Evolutionary conservation across 2,329 filamentous ascomycete genomes (phyloP).

Genomic region (Orbilia oligospora): DNA sequence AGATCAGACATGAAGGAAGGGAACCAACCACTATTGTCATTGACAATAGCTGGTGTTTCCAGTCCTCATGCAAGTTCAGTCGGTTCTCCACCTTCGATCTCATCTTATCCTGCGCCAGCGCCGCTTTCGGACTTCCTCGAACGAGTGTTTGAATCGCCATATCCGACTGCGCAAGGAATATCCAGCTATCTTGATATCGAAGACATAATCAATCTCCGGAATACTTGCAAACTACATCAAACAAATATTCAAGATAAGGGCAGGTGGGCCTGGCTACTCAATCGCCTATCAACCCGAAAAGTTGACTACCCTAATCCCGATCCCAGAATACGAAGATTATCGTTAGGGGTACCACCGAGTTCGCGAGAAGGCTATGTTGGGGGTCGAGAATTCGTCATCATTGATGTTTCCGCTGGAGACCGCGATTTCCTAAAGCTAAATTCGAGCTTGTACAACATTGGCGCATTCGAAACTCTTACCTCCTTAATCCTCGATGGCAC

Average conservation of each 20-base stretch:
- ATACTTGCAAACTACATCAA: conserved; percentile 36
- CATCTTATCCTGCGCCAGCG: conserved; percentile 15
- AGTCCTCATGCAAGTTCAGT: conserved; percentile 42
- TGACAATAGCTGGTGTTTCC: conserved; percentile 47
- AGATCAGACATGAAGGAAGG: conserved; percentile 42
- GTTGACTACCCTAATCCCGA: conserved; percentile 33
- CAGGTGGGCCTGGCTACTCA: conserved; percentile 56
- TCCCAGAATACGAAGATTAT: conserved; percentile 28
- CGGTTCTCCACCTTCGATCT: conserved; percentile 30
- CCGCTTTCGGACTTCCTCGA: conserved; percentile 44
- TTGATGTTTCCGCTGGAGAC: conserved; percentile 51
- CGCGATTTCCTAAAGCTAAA: conserved; percentile 46
- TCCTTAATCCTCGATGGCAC: conserved; percentile 52
- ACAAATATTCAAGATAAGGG: conserved; percentile 38
- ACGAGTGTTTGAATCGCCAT: conserved; percentile 45
- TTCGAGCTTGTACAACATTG: conserved; percentile 25
- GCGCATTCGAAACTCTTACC: conserved; percentile 31
- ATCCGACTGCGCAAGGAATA: conserved; percentile 49
- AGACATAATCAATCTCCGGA: conserved; percentile 54
- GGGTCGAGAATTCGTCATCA: conserved; percentile 49
- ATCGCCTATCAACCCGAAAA: conserved; percentile 42
- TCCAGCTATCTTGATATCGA: conserved; percentile 55
- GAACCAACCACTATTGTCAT: conserved; percentile 46
- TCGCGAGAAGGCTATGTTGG: conserved; percentile 34
- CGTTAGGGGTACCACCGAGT: conserved; percentile 31